Base-by-base conservation (phyloP, 2,329 filamentous ascomycete species). In the Diplocarpon mali region DNA sequence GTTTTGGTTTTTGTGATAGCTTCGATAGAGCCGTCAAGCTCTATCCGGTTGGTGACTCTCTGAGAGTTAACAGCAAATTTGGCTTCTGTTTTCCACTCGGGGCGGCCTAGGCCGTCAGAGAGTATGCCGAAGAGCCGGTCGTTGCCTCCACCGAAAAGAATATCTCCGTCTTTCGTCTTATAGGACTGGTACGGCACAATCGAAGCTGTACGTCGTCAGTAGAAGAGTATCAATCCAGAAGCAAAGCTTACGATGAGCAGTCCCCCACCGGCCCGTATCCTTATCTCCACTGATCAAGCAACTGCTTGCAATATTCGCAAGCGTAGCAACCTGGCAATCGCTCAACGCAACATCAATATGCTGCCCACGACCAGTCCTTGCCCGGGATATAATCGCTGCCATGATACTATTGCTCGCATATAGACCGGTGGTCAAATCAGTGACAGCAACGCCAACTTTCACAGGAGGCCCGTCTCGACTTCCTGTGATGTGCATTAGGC, bases 401-500 rank as follows among this genome's bases (percentile, higher is more conserved):
- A 96, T 90, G 60, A 98, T 87, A 46, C 86, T 83, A 64, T 96
- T 96, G 56, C 84, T 89, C 1, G 90, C 92, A 65, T 98, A 98
- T 4, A 98, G 67, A 0, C 92, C 92, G 0, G 92, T 96, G 0
- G 92, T 96, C 40, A 98, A 67, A 64, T 98, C 92, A 0, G 92
- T 96, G 3, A 98, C 92, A 2, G 92, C 92, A 2, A 98, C 92
- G 14, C 92, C 92, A 2, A 98, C 92, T 67, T 98, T 98, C 32
- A 95, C 92, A 0, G 92, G 92, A 1, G 88, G 83, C 0, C 90
- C 88, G 57, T 94, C 84, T 45, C 89, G 75, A 49, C 76, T 76
- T 28, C 92, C 92, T 0, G 92, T 98, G 57, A 98, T 96, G 66
- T 98, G 92, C 92, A 98, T 98, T 45, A 98, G 68, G 1, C 92